Base-by-base conservation (phyloP, 2,329 filamentous ascomycete genomes). In the Fonsecaea nubica region DNA sequence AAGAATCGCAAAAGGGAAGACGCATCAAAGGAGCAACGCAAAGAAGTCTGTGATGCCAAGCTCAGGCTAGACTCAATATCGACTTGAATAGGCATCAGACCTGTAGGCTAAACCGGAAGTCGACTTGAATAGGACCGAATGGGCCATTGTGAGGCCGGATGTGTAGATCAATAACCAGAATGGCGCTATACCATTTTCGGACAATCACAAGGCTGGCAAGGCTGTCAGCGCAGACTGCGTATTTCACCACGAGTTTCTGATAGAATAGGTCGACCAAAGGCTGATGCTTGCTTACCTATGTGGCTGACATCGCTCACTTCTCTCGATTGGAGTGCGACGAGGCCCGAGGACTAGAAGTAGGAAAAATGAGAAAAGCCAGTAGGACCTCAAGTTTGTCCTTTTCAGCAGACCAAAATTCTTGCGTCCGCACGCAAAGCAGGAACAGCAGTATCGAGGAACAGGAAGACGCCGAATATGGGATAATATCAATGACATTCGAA, bases 401-500 rank as follows among this genome's bases (percentile, higher is more conserved):
- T 21, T 50, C 21, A 50, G 45, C 9, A 18, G 30, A 4, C 30
- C 4, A 32, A 32, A 4, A 13, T 9, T 50, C 10, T 12, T 13
- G 10, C 25, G 3, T 18, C 21, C 3, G 18, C 21, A 13, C 25
- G 18, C 25, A 1, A 12, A 13, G 10, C 8, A 5, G 45, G 12
- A 25, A 30, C 25, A 10, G 4, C 10, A 50, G 25, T 50, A 10
- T 30, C 3, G 7, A 50, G 13, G 21, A 50, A 50, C 21, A 25
- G 10, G 25, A 12, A 13, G 10, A 15, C 45, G 25, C 25, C 21
- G 4, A 50, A 59, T 18, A 59, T 52, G 57, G 25, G 33, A 45
- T n/a, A 38, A 63, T 59, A 62, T 61, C 55, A 60, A 52, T 66
- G 57, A 60, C 60, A 66, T 63, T 63, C 56, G 54, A 58, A 62